Evolutionary conservation across 1,284 basidiomycete genomes (phyloP), one percentile per base, ranked within the genome.

Genomic region (Retiboletus flavoniger): DNA sequence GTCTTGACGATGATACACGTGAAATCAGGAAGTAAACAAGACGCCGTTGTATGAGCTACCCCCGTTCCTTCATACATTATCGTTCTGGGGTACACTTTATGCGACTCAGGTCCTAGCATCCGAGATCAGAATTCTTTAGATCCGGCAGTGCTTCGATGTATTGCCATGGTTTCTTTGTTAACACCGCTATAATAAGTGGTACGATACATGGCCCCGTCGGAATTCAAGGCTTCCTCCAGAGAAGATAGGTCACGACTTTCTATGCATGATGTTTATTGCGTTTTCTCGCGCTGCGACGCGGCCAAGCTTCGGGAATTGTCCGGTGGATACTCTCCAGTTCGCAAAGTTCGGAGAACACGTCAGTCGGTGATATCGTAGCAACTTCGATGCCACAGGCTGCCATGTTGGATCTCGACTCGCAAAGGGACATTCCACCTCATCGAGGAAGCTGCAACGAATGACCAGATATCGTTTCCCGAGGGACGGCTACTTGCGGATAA

Each of bases 1-100:
- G 21, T 47, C 59, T 34, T 59, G 55, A 31, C 59, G 14, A 55
- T 26, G 34, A 40, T 39, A 13, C 40, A 28, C 24, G 44, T 55
- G 60, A 62, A 55, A 43, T 35, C 39, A 43, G 7, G 43, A 9
- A 6, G 14, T 28, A 7, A 24, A 10, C 32, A 34, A 57, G 39
- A n/a, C 19, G n/a, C n/a, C 29, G 14, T 4, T 4, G 35, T 26
- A 26, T 10, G 29, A 47, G n/a, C 8, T 10, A 35, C 29, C 17
- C 17, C 14, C 16, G 39, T 39, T 26, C 19, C 21, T n/a, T 39
- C n/a, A 29, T 50, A 24, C 34, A 45, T 38, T 21, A 21, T 19
- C n/a, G 13, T 21, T 35, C 5, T n/a, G 17, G 11, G 19, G 29
- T 14, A 35, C 16, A 2, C 11, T 7, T n/a, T 4, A 39, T 19